Evolutionary conservation across 768 basidiomycete genomes (phyloP), one percentile per base, ranked within the genome.

Genomic region (Dacryopinax spathularia): DNA sequence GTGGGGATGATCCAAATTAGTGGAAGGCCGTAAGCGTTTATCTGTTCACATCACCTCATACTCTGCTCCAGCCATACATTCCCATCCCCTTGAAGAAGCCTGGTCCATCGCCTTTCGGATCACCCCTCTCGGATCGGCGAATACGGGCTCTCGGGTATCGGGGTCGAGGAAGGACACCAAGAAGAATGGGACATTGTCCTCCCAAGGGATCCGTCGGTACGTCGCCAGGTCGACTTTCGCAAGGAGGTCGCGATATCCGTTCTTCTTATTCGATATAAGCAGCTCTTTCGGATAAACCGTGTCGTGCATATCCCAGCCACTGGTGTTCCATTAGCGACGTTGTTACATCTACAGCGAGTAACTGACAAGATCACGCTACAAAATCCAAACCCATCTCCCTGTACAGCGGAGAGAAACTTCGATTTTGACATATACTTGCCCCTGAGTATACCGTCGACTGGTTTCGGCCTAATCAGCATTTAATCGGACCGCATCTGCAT

Each of bases 351-450:
- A 62, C 43, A 60, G 35, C 1, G 2, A 43, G 61, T 6, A 20
- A 77, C 86, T 69, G 65, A 89, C 90, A 94, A 97, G 63, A 94
- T 84, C 59, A 94, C 88, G 69, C 88, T 90, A 76, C 91, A 95
- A 76, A 94, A 96, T 4, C 91, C 91, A 72, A 96, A 95, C 0
- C 91, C 91, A 66, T 86, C 84, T 0, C 67, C 65, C 60, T 85
- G 82, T 7, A 80, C 88, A 0, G 90, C 87, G 60, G 84, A 84
- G 34, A 96, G 71, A 72, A 98, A 96, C 76, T 98, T 98, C 60
- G 85, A 80, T 75, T 89, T 96, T 16, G 88, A 89, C 88, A 91
- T 90, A 71, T 86, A 89, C 75, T 97, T 97, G n/a, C 95, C 95
- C 33, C 95, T 81, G 16, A 96, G 79, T 12, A 97, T 85, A 31